Evolutionary conservation across 495 filamentous ascomycete genomes (phyloP).

Genomic region (Parathielavia hyrcaniae): DNA sequence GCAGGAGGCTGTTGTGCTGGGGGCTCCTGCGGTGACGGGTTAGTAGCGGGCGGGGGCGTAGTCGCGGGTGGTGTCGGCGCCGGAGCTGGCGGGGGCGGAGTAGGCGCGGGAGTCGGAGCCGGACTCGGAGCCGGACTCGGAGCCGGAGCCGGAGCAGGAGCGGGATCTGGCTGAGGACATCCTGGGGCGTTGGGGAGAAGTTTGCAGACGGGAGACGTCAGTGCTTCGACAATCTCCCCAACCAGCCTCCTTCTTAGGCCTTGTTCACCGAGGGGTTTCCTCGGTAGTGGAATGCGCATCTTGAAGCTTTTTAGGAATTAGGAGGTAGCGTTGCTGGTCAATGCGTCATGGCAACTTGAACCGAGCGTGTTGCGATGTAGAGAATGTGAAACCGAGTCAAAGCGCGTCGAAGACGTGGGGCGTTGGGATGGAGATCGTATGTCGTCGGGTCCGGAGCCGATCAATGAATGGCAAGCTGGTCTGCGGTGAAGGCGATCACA

Average conservation of each 20-base stretch:
- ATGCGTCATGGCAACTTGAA: constrained; percentile 10
- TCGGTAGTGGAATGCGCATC: constrained; percentile 14
- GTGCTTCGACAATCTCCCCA: background rate
- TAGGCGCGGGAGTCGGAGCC: constrained; percentile 5
- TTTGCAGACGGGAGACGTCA: constrained; percentile 12
- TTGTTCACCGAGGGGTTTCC: constrained; percentile 6
- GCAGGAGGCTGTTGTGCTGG: background rate
- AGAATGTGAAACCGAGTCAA: background rate
- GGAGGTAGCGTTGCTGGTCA: background rate
- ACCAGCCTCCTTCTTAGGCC: constrained; percentile 1
- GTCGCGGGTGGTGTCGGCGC: background rate
- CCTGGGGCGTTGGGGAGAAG: constrained; percentile 8
- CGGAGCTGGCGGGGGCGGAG: background rate
- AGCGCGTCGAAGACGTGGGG: too few species aligned
- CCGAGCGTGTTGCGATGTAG: background rate
- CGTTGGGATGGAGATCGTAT: too few species aligned
- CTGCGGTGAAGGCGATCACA: background rate
- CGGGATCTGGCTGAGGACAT: background rate
- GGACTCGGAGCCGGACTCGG: constrained; percentile 10
- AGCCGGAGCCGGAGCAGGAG: background rate
- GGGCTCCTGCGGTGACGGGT: background rate
- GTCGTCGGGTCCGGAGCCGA: too few species aligned
- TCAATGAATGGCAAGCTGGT: background rate
- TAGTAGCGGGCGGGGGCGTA: background rate
- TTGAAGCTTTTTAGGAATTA: background rate